A percentile compares a stretch with the other conserved stretches of the same genome.
These are phyloP conservation scores for Pseudogymnoascus sp. DNA, from an alignment of 2,329 filamentous ascomycete species.

Conservation along the genomic window DNA sequence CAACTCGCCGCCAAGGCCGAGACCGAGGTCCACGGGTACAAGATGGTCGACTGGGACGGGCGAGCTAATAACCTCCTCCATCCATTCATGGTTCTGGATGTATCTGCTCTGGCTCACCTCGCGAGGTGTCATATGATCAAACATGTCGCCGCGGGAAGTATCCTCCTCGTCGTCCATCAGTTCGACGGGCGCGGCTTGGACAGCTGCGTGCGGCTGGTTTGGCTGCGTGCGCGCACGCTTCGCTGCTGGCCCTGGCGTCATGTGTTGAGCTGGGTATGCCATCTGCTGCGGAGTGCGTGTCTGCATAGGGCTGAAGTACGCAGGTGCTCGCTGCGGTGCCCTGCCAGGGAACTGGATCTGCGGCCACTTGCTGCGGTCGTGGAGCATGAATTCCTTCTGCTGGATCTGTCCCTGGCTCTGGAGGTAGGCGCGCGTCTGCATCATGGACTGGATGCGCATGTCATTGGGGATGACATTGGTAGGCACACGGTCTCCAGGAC, in stretches of 20 bases:
- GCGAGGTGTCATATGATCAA: constrained; percentile 80
- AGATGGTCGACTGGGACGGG: constrained; percentile 82
- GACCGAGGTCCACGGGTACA: constrained; percentile 72
- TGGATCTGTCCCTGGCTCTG: constrained; percentile 71
- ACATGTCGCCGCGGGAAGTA: constrained; percentile 73
- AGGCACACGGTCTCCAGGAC: constrained; percentile 64
- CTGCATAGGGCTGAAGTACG: constrained; percentile 23
- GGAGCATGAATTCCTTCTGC: constrained; percentile 90
- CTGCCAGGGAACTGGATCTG: constrained; percentile 61
- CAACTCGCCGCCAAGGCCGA: constrained; percentile 77
- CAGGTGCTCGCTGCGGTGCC: constrained; percentile 28
- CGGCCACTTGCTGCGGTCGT: constrained; percentile 85
- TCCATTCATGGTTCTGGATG: constrained; percentile 95
- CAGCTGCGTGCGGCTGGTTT: constrained; percentile 17
- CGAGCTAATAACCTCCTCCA: constrained; percentile 92
- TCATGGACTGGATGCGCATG: constrained; percentile 48
- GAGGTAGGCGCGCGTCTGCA: constrained; percentile 55
- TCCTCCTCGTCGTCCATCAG: constrained; percentile 85
- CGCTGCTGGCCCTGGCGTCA: constrained; percentile 38
- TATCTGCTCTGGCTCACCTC: constrained; percentile 85
- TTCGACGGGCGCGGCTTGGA: constrained; percentile 23
- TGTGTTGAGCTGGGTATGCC: constrained; percentile 49
- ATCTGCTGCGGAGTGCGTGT: constrained; percentile 41
- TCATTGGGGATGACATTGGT: constrained; percentile 56
- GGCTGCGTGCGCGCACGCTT: constrained; percentile 38